phyloP scores from a whole-genome alignment of 1,284 basidiomycete species.

The Acaromyces ingoldii region DNA sequence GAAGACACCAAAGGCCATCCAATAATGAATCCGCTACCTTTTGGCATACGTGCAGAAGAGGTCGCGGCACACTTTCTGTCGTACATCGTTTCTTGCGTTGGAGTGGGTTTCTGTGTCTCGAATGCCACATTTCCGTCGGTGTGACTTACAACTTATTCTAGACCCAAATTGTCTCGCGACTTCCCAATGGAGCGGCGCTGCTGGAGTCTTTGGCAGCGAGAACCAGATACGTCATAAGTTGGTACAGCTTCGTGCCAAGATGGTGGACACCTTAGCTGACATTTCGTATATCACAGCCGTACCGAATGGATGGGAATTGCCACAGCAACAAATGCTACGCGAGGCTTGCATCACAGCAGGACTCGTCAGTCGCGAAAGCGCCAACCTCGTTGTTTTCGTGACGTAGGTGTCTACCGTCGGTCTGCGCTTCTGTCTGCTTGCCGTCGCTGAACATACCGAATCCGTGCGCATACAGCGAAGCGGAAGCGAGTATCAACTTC shows the following conservation, averaged over 20 bases:
- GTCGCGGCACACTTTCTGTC: slow-evolving; percentile 7
- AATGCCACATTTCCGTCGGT: too few species aligned
- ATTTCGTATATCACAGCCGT: too few species aligned
- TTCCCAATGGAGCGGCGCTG: slow-evolving; percentile 1
- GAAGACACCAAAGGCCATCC: too few species aligned
- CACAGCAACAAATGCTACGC: slow-evolving; percentile 9
- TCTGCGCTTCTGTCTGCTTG: too few species aligned
- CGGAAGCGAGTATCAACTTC: slow-evolving; percentile 11
- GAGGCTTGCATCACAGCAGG: slow-evolving; percentile 9
- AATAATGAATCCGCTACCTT: slow-evolving; percentile 9
- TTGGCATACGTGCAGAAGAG: slow-evolving; percentile 7
- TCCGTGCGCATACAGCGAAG: too few species aligned
- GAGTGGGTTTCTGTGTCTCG: too few species aligned
- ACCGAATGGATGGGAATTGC: slow-evolving; percentile 13
- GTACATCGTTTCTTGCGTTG: slow-evolving; percentile 14
- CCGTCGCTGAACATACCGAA: too few species aligned
- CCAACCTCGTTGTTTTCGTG: slow-evolving; percentile 6
- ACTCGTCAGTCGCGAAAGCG: slow-evolving; percentile 6
- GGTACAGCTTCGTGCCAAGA: too few species aligned
- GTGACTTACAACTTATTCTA: too few species aligned
- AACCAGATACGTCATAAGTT: slow-evolving; percentile 11
- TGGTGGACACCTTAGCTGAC: too few species aligned
- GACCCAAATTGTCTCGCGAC: slow-evolving; percentile 4
- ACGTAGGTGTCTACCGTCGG: too few species aligned
- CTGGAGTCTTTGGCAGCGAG: slow-evolving; percentile 2